Evolutionary conservation across 169 alveolate genomes (phyloP), one percentile per base, ranked within the genome.

Genomic region (Babesia divergens): DNA sequence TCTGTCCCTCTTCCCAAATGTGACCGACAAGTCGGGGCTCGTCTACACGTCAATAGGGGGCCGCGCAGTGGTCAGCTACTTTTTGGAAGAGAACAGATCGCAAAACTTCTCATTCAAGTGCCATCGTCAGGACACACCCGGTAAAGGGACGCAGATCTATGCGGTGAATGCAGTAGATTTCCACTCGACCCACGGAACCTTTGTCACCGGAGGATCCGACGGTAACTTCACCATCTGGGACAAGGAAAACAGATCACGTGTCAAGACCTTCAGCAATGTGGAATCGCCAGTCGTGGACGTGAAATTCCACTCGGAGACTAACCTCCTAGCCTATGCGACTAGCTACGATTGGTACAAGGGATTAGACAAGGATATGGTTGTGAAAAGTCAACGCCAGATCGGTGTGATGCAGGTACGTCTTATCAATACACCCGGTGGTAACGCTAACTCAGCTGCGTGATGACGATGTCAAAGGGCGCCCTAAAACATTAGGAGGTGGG

Each of bases 281-380:
- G 70, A 70, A 38, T 29, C 88, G n/a, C 88, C 88, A 29, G 65
- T 80, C 26, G 88, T 80, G 11, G 88, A 80, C 66, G 84, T 80
- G 32, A 68, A 64, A 72, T 1, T 80, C 64, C 67, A 53, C 34
- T 71, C 84, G 20, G 81, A 72, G 8, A 49, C 60, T 11, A 80
- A 68, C 67, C 40, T 80, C 42, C 66, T 80, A 70, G 88, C 88
- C 24, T 80, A 68, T 43, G 88, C 88, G 37, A 80, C 88, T 20
- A 69, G 83, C 65, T 80, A 80, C 49, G 84, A 80, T 66, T 80
- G 88, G 88, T 32, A 80, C 47, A 80, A 68, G 64, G 88, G 88
- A 11, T 29, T 58, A 3, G 60, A 80, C 42, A 31, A 46, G 59
- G 55, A 49, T 6, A 28, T 80, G 55, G 31, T 80, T 5, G 34